phyloP scores from a whole-genome alignment of 2,329 filamentous ascomycete species.

The Venturiaceae sp. region DNA sequence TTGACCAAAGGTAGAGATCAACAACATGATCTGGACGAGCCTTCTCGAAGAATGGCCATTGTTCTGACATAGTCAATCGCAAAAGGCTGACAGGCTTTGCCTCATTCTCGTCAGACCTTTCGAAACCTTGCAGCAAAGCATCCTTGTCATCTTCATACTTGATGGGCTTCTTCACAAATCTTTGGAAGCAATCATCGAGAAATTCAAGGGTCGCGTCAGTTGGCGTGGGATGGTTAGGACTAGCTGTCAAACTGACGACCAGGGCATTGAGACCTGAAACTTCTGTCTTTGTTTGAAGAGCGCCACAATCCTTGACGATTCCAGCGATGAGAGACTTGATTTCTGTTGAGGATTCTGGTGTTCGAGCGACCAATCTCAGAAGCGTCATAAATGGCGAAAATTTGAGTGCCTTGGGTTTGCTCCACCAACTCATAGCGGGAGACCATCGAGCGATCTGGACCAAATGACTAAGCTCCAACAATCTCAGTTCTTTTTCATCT shows the following conservation, averaged over 20 bases:
- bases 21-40: not conserved
- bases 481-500: slow-evolving; percentile 44
- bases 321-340: slow-evolving; percentile 48
- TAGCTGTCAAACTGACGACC: slow-evolving; percentile 39
- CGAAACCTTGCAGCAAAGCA: slow-evolving; percentile 24
- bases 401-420: slow-evolving; percentile 54
- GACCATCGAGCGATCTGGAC: slow-evolving; percentile 73
- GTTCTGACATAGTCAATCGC: slow-evolving; percentile 15
- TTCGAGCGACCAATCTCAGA: slow-evolving; percentile 47
- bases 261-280: slow-evolving; percentile 31
- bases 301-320: slow-evolving; percentile 54
- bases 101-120: slow-evolving; percentile 10
- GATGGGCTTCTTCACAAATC: slow-evolving; percentile 66
- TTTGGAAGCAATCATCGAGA: slow-evolving; percentile 71
- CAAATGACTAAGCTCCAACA: slow-evolving; percentile 72
- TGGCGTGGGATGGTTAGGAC: slow-evolving; percentile 15
- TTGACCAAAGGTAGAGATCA: not conserved
- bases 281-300: slow-evolving; percentile 44
- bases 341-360: slow-evolving; percentile 39
- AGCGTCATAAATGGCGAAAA: slow-evolving; percentile 65
- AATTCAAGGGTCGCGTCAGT: slow-evolving; percentile 51
- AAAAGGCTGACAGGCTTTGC: slow-evolving; percentile 11
- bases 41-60: slow-evolving; percentile 32
- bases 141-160: slow-evolving; percentile 70
- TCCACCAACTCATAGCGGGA: slow-evolving; percentile 83